A percentile compares a stretch with the other conserved stretches of the same genome.
phyloP scores from a whole-genome alignment of 257 asterid genomes.

The Marsdenia floribunda region DNA sequence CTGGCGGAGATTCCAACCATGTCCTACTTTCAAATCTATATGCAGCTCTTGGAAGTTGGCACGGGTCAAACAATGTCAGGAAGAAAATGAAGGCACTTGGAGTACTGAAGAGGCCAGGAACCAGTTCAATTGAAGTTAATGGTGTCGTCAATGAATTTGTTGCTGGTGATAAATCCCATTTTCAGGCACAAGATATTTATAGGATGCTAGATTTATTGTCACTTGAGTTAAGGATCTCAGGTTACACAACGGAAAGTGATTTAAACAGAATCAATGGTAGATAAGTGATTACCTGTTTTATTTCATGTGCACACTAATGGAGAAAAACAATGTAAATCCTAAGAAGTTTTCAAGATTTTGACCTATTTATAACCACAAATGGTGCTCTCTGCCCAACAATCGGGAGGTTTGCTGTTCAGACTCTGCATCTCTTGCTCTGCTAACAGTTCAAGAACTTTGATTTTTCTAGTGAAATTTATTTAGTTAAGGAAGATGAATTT shows the following conservation, averaged over 20 bases:
- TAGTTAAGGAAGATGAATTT: neutral
- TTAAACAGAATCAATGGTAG: constrained; percentile 14
- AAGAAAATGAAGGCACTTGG: constrained; percentile 74
- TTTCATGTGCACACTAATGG: neutral
- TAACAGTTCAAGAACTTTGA: neutral
- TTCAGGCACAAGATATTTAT: constrained; percentile 32
- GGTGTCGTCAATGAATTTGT: constrained; percentile 44
- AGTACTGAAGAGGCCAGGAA: constrained; percentile 56
- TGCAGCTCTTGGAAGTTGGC: constrained; percentile 67
- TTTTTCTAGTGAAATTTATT: neutral
- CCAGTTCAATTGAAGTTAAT: constrained; percentile 54
- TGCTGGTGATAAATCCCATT: constrained; percentile 62
- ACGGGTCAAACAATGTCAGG: constrained; percentile 63
- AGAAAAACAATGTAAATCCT: neutral
- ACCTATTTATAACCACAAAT: neutral
- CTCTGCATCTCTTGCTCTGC: neutral
- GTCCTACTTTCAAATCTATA: constrained; percentile 64
- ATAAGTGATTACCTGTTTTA: neutral
- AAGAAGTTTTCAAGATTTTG: neutral
- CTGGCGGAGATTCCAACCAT: constrained; percentile 48
- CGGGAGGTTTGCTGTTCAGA: neutral
- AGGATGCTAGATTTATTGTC: constrained; percentile 43
- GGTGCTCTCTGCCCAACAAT: neutral
- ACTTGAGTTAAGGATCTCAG: constrained; percentile 29
- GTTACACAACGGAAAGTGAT: constrained; percentile 19